Percentiles rank a stretch among this genome's conserved stretches.
Evolutionary conservation across 306 rosid species (phyloP).

Genomic region (Malus sieversii): DNA sequence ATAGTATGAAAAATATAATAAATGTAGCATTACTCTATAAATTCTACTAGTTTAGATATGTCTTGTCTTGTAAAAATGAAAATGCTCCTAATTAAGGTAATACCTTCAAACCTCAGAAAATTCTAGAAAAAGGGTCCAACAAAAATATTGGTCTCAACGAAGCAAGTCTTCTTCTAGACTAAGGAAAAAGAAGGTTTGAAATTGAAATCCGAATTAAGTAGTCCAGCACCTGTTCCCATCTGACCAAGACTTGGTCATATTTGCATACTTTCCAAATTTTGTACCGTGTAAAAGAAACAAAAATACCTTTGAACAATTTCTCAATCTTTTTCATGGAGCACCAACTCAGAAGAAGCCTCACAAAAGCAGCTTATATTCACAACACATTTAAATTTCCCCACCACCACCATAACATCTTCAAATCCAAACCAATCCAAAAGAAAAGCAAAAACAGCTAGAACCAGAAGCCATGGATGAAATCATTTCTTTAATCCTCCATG

Average conservation of each 20-base stretch:
- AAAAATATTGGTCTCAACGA: neutral
- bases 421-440: conserved; percentile 1
- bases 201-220: conserved; percentile 24
- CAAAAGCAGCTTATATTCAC: neutral
- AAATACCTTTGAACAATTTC: neutral
- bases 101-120: too few relatives aligned
- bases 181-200: neutral
- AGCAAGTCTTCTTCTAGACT: conserved; percentile 41
- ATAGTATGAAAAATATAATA: too few relatives aligned
- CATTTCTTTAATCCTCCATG: conserved; percentile 20
- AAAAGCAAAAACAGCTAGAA: neutral
- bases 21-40: too few relatives aligned
- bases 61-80: too few relatives aligned
- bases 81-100: too few relatives aligned
- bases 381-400: conserved; percentile 5
- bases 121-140: too few relatives aligned
- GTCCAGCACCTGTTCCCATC: conserved; percentile 23
- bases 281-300: conserved; percentile 35
- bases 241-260: conserved; percentile 41
- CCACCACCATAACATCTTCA: neutral
- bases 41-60: too few relatives aligned
- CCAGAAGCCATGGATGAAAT: conserved; percentile 38
- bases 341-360: neutral
- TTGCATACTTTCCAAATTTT: neutral
- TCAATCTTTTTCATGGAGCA: neutral